Percentiles rank a stretch among this genome's conserved stretches.
These are phyloP conservation scores for Phytophthora colocasiae DNA, from an alignment of 352 stramenopile genomes.

Conservation along the genomic window DNA sequence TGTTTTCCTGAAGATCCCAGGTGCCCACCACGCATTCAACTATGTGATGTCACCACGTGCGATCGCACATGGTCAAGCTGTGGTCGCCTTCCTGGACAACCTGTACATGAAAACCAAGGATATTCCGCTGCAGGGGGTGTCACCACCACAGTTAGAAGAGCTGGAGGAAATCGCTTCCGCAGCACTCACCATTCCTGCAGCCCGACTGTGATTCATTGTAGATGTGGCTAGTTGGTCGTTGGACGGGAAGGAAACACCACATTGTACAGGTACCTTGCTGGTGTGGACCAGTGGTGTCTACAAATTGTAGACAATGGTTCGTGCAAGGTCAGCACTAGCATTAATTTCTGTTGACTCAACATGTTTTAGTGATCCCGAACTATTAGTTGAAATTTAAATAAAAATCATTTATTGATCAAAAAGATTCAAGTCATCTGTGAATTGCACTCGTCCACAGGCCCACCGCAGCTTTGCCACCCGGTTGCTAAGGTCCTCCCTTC, in stretches of 20 bases:
- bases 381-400: background rate
- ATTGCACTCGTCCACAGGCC: background rate
- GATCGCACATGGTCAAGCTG: conserved; percentile 71
- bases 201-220: conserved; percentile 15
- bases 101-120: conserved; percentile 58
- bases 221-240: too few relatives aligned
- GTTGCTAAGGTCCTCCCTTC: conserved; percentile 25
- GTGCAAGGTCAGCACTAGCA: background rate
- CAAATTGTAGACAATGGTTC: too few relatives aligned
- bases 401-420: conserved; percentile 11
- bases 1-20: conserved; percentile 68
- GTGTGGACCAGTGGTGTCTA: too few relatives aligned
- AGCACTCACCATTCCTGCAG: background rate
- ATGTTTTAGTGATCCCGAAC: background rate
- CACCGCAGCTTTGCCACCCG: background rate
- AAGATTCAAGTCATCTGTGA: conserved; percentile 2
- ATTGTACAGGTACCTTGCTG: too few relatives aligned
- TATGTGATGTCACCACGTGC: conserved; percentile 74
- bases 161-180: background rate
- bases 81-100: conserved; percentile 69
- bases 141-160: conserved; percentile 9
- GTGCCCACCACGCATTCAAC: conserved; percentile 80
- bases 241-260: too few relatives aligned
- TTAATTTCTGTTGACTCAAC: conserved; percentile 26
- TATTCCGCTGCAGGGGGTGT: conserved; percentile 11